These are phyloP conservation scores for Alternaria angustiovoidea DNA, from an alignment of 2,329 filamentous ascomycete species.

Conservation along the genomic window DNA sequence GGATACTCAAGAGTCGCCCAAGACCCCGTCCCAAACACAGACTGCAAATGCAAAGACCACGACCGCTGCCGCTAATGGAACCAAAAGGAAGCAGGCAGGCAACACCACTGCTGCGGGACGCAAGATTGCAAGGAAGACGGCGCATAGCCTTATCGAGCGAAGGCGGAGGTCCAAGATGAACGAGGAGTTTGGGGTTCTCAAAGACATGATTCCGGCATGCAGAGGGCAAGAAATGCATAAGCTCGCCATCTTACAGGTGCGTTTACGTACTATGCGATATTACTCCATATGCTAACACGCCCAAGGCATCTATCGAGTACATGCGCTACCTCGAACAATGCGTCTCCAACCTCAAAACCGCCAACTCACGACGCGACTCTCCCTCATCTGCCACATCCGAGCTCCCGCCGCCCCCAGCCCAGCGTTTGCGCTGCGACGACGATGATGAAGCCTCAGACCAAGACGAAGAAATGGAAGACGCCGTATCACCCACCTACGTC, in stretches of 20 bases:
- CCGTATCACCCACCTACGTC: conserved; percentile 40
- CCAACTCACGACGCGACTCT: conserved; percentile 38
- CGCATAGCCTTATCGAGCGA: conserved; percentile 93
- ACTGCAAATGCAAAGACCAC: conserved; percentile 28
- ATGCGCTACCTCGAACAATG: conserved; percentile 93
- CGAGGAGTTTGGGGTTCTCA: conserved; percentile 92
- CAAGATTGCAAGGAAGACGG: conserved; percentile 94
- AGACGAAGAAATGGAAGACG: conserved; percentile 53
- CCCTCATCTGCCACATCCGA: conserved; percentile 39
- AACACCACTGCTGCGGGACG: conserved; percentile 84
- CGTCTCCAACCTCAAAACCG: conserved; percentile 75
- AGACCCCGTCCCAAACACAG: conserved; percentile 27
- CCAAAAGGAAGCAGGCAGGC: conserved; percentile 75
- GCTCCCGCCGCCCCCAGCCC: conserved; percentile 28
- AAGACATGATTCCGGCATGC: conserved; percentile 95
- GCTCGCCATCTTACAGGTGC: conserved; percentile 88
- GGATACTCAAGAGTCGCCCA: conserved; percentile 37
- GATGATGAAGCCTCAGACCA: conserved; percentile 61
- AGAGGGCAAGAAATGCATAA: conserved; percentile 98
- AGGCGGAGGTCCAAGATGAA: conserved; percentile 96
- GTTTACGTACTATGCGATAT: background rate
- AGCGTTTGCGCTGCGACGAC: conserved; percentile 45
- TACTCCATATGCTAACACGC: conserved; percentile 1
- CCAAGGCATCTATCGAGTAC: conserved; percentile 92
- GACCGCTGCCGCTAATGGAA: conserved; percentile 42